These are phyloP conservation scores for Trichoderma aggressivum DNA, from an alignment of 2,329 filamentous ascomycete genomes.

Conservation along the genomic window DNA sequence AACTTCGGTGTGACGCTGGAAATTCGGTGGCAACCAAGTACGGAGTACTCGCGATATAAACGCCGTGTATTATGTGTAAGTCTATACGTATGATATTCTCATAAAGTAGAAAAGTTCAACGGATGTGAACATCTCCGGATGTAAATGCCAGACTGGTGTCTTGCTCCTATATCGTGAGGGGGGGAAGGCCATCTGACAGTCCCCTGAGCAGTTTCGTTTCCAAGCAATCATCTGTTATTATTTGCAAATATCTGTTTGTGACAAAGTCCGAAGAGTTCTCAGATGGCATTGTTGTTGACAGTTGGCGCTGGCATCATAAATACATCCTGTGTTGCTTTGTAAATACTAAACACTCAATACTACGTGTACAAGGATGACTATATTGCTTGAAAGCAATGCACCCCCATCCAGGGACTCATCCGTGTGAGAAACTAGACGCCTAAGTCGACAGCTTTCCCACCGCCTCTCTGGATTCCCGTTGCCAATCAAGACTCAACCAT, in stretches of 20 bases:
- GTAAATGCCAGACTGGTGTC: background rate
- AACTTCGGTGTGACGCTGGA: background rate
- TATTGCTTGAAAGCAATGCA: background rate
- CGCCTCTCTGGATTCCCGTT: background rate
- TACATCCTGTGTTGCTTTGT: background rate
- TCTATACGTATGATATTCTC: background rate
- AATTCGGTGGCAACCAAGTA: background rate
- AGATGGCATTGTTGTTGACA: background rate
- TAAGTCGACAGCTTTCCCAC: background rate
- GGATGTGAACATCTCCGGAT: background rate
- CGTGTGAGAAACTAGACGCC: background rate
- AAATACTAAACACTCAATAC: background rate
- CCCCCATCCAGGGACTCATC: background rate
- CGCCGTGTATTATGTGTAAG: background rate
- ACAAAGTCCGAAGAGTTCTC: background rate
- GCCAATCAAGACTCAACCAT: constrained; percentile 3
- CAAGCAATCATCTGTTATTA: background rate
- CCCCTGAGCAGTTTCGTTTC: background rate
- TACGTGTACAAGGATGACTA: background rate
- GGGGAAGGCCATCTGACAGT: background rate
- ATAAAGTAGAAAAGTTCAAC: background rate
- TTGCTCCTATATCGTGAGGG: background rate
- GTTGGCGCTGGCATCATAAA: background rate
- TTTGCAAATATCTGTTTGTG: background rate
- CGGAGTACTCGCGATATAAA: background rate